phyloP scores from a whole-genome alignment of 371 early-diverging fungal genomes.

The Parasitella parasitica region DNA sequence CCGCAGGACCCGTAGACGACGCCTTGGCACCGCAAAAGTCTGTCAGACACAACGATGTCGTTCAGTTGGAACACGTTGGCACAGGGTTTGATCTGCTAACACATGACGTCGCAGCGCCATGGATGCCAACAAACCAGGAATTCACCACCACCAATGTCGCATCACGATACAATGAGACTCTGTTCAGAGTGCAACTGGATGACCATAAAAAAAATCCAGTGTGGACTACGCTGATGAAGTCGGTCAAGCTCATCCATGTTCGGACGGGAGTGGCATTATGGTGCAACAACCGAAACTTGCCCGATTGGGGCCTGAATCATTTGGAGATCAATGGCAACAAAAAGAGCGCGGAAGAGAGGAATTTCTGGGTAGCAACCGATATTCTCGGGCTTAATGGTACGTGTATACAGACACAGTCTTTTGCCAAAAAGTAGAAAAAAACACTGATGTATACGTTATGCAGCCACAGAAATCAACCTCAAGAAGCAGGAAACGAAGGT shows the following conservation, averaged over 20 bases:
- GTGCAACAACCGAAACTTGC: constrained; percentile 80
- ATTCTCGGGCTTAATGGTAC: constrained; percentile 55
- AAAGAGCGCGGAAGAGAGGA: constrained; percentile 55
- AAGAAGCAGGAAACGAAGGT: constrained; percentile 39
- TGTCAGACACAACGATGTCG: constrained; percentile 58
- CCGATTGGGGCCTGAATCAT: constrained; percentile 96
- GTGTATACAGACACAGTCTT: constrained; percentile 48
- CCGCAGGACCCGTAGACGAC: constrained; percentile 25
- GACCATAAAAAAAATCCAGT: constrained; percentile 24
- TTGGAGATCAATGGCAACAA: constrained; percentile 88
- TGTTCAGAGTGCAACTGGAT: constrained; percentile 56
- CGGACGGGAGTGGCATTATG: constrained; percentile 76
- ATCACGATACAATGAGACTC: constrained; percentile 56
- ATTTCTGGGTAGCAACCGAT: constrained; percentile 63
- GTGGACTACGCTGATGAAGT: constrained; percentile 55
- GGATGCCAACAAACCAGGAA: constrained; percentile 90
- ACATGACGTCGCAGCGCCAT: constrained; percentile 95
- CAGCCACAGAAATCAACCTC: constrained; percentile 44
- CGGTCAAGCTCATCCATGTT: constrained; percentile 67
- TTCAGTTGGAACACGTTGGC: constrained; percentile 63
- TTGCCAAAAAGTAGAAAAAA: too few species aligned
- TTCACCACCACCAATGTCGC: constrained; percentile 66
- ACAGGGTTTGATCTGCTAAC: constrained; percentile 74
- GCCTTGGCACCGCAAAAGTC: background rate
- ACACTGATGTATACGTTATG: too few species aligned